Percentiles rank a stretch among this genome's conserved stretches.
Evolutionary conservation across 1,284 basidiomycete species (phyloP).

Genomic region (Fistulinella staudtii): DNA sequence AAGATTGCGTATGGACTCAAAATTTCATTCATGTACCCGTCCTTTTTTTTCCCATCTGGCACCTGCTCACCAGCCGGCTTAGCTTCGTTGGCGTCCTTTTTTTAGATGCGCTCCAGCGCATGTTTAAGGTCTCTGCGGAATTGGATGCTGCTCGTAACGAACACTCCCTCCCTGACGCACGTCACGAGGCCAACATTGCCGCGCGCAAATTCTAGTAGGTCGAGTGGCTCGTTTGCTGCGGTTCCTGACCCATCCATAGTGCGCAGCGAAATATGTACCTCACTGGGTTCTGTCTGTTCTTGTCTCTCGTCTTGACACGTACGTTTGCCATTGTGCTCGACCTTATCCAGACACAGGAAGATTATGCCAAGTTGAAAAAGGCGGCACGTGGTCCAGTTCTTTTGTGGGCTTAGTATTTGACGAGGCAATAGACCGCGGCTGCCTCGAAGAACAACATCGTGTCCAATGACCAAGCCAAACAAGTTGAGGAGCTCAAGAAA

Average conservation of each 20-base stretch:
- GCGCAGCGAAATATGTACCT: slow-evolving; percentile 85
- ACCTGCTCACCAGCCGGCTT: slow-evolving; percentile 1
- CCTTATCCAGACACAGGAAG: slow-evolving; percentile 86
- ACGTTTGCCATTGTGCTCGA: slow-evolving; percentile 91
- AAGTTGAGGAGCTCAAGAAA: slow-evolving; percentile 63
- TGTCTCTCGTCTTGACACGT: slow-evolving; percentile 88
- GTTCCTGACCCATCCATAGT: slow-evolving; percentile 36
- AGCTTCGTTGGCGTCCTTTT: slow-evolving; percentile 88
- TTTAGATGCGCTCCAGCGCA: slow-evolving; percentile 89
- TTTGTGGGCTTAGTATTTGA: neutral
- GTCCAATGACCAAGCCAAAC: slow-evolving; percentile 50
- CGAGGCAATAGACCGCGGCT: slow-evolving; percentile 35
- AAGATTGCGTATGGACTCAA: slow-evolving; percentile 81
- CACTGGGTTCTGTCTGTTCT: slow-evolving; percentile 91
- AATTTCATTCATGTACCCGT: slow-evolving; percentile 93
- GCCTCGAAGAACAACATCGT: slow-evolving; percentile 34
- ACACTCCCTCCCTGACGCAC: slow-evolving; percentile 56
- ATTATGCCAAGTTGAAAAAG: slow-evolving; percentile 80
- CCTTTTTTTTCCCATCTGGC: slow-evolving; percentile 2
- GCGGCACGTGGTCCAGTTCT: slow-evolving; percentile 38
- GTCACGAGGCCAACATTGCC: slow-evolving; percentile 81
- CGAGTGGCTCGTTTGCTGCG: neutral
- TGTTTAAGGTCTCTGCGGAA: slow-evolving; percentile 83
- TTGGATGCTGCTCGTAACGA: slow-evolving; percentile 66
- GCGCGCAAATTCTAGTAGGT: slow-evolving; percentile 92